phyloP scores from a whole-genome alignment of 495 filamentous ascomycete genomes.

The Talaromyces nanjingensis region DNA sequence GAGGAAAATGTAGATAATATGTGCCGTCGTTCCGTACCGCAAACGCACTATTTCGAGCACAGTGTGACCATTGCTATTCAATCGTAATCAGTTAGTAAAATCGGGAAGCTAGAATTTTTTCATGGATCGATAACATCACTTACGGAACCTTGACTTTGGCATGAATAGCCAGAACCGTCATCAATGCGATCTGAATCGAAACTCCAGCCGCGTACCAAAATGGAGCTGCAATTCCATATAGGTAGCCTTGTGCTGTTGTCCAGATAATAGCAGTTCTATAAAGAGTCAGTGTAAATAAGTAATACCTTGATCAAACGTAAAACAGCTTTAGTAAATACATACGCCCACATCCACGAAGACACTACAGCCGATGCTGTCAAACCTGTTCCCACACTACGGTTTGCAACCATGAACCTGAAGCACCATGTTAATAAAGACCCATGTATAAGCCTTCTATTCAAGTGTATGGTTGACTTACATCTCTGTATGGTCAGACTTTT shows the following conservation, averaged over 20 bases:
- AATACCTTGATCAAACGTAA: neutral
- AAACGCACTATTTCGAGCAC: conserved; percentile 20
- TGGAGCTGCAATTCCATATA: conserved; percentile 29
- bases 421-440: no score
- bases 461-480: conserved; percentile 6
- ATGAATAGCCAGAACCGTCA: conserved; percentile 32
- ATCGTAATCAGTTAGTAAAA: conserved; percentile 17
- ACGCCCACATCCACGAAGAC: conserved; percentile 39
- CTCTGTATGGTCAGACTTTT: conserved; percentile 1
- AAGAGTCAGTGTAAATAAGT: no score
- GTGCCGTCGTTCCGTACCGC: conserved; percentile 18
- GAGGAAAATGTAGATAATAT: conserved; percentile 19
- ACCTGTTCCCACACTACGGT: conserved; percentile 39
- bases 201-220: conserved; percentile 36
- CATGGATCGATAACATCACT: conserved; percentile 15
- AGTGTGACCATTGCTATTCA: conserved; percentile 20
- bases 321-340: conserved; percentile 29
- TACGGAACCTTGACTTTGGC: conserved; percentile 42
- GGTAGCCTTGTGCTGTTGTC: conserved; percentile 32
- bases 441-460: no score
- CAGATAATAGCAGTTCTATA: conserved; percentile 10
- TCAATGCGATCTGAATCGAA: conserved; percentile 34
- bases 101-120: conserved; percentile 13
- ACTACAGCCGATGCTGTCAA: conserved; percentile 45
- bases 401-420: conserved; percentile 40